These are phyloP conservation scores for Miscanthus lutarioriparius DNA, from an alignment of 176 grass and related monocot genomes.

Conservation along the genomic window DNA sequence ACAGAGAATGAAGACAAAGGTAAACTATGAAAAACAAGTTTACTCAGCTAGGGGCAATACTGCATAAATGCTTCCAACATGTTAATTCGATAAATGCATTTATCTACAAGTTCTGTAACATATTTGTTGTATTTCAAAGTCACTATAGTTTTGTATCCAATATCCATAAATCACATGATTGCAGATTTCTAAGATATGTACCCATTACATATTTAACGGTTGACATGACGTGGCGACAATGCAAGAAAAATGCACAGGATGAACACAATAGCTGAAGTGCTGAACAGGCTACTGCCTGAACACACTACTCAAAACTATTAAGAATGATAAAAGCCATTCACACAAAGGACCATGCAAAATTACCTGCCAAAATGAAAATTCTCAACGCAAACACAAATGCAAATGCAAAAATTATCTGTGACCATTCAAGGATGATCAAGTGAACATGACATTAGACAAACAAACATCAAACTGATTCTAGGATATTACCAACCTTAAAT, in stretches of 20 bases:
- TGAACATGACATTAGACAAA: slow-evolving; percentile 19
- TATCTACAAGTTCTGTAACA: background rate
- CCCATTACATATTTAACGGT: slow-evolving; percentile 1
- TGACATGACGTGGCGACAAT: background rate
- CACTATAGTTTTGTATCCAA: background rate
- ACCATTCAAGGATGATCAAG: slow-evolving; percentile 13
- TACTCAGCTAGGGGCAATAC: background rate
- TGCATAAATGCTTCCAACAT: slow-evolving; percentile 15
- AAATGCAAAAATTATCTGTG: slow-evolving; percentile 10
- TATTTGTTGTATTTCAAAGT: slow-evolving; percentile 2
- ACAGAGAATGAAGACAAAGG: slow-evolving; percentile 3
- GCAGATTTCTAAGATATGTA: background rate
- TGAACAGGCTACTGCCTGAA: background rate
- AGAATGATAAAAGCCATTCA: background rate
- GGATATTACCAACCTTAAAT: slow-evolving; percentile 69
- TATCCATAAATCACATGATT: background rate
- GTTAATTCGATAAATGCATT: background rate
- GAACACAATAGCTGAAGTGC: background rate
- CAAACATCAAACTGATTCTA: background rate
- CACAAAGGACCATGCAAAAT: background rate
- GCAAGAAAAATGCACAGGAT: background rate
- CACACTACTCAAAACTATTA: slow-evolving; percentile 9
- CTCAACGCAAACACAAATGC: background rate
- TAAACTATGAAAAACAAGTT: slow-evolving; percentile 14
- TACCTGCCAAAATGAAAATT: background rate